Conservation (phyloP, 257 asterid species). For the Scutellaria baicalensis region DNA sequence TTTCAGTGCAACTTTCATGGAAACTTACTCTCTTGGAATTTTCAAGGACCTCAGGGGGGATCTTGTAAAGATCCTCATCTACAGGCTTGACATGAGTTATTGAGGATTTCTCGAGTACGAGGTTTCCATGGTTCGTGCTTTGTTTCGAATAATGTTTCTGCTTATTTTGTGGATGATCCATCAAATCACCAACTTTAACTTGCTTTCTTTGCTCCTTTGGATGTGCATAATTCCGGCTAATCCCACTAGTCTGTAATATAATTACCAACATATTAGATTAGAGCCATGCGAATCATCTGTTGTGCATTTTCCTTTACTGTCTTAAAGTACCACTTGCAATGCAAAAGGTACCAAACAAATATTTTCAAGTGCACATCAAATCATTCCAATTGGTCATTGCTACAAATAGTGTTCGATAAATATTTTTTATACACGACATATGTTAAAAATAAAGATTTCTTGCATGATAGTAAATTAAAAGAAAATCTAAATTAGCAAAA, state of each 20-base stretch:
- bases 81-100: conserved; percentile 55
- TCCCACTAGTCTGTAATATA: conserved; percentile 14
- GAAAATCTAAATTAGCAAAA: too few relatives aligned
- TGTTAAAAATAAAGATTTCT: too few relatives aligned
- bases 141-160: conserved; percentile 22
- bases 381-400: too few relatives aligned
- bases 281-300: neutral
- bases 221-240: conserved; percentile 10
- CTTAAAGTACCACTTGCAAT: too few relatives aligned
- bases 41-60: conserved; percentile 58
- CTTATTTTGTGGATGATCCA: conserved; percentile 27
- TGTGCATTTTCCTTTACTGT: too few relatives aligned
- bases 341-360: too few relatives aligned
- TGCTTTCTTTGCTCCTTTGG: conserved; percentile 28
- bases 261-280: neutral
- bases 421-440: too few relatives aligned
- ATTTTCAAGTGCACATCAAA: too few relatives aligned
- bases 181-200: conserved; percentile 25
- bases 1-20: too few relatives aligned
- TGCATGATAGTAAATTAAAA: too few relatives aligned
- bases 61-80: conserved; percentile 91
- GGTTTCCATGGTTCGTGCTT: neutral
- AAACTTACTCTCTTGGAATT: conserved; percentile 52
- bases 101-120: conserved; percentile 11
- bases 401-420: too few relatives aligned